A percentile compares a stretch with the other conserved stretches of the same genome.
Evolutionary conservation across 768 basidiomycete species (phyloP).

Genomic region (Porpolomopsis calyptriformis): DNA sequence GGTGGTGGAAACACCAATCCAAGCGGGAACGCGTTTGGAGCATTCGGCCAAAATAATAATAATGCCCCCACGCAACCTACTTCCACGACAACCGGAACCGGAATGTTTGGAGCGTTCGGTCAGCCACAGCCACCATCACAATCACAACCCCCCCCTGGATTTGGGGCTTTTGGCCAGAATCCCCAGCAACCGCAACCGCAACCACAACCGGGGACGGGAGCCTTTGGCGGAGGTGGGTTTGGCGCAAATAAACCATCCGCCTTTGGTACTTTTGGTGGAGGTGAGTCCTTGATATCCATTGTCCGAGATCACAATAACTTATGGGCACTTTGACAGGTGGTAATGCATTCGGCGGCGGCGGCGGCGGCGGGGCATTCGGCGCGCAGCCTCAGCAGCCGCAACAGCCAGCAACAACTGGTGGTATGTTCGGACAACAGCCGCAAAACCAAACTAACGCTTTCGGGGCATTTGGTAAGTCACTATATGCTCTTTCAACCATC

Average conservation of each 20-base stretch:
- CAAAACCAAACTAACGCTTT: constrained; percentile 1
- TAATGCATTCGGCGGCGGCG: constrained; percentile 9
- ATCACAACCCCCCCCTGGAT: constrained; percentile 16
- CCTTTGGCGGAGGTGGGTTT: constrained; percentile 7
- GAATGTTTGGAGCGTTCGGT: constrained; percentile 30
- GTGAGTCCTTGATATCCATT: background rate
- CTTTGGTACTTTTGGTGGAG: constrained; percentile 18
- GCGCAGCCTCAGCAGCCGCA: constrained; percentile 17
- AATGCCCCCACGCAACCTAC: constrained; percentile 23
- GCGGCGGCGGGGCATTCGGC: constrained; percentile 22
- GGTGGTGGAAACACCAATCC: constrained; percentile 30
- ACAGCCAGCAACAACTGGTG: constrained; percentile 3
- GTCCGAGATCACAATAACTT: no score
- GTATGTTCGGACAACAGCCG: constrained; percentile 7
- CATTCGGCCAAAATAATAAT: constrained; percentile 53
- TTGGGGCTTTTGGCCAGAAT: constrained; percentile 26
- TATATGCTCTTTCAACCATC: background rate
- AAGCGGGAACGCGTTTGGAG: constrained; percentile 32
- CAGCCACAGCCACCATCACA: constrained; percentile 13
- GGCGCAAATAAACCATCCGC: constrained; percentile 10
- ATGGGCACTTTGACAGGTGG: background rate
- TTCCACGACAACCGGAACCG: constrained; percentile 27
- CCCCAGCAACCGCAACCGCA: constrained; percentile 15
- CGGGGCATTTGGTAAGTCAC: constrained; percentile 2
- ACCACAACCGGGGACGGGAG: background rate